phyloP scores from a whole-genome alignment of 495 filamentous ascomycete species.

The Neurospora sublineolata region DNA sequence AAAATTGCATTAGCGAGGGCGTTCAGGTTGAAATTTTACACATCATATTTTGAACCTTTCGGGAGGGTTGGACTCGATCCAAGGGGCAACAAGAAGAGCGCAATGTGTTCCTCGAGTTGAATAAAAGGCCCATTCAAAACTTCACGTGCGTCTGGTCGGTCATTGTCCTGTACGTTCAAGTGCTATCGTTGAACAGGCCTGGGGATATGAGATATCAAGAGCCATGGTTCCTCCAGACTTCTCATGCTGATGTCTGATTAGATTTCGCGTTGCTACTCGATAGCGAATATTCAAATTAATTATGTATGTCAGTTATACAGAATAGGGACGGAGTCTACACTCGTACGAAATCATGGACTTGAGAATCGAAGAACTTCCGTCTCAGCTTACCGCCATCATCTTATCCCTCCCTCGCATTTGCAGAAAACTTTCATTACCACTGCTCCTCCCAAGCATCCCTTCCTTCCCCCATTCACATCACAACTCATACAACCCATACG shows the following conservation, averaged over 20 bases:
- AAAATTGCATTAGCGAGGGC: slow-evolving; percentile 25
- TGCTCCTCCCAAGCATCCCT: not conserved
- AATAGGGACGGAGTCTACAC: not conserved
- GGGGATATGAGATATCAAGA: not conserved
- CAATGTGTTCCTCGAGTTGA: not conserved
- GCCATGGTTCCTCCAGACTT: not conserved
- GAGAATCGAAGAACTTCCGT: not conserved
- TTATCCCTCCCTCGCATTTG: not conserved
- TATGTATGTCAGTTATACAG: not conserved
- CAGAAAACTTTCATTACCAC: not conserved
- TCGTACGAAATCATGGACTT: not conserved
- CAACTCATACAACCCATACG: not conserved
- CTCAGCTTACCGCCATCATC: not conserved
- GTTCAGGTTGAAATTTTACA: slow-evolving; percentile 9
- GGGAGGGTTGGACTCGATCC: not conserved
- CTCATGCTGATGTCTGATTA: not conserved
- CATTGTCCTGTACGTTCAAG: not conserved
- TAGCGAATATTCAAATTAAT: not conserved
- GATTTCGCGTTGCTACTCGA: not conserved
- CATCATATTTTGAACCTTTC: not conserved
- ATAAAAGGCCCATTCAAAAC: not conserved
- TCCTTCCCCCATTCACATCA: not conserved
- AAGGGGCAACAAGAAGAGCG: not conserved
- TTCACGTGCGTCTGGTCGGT: not conserved
- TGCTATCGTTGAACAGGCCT: not conserved